These are phyloP conservation scores for Syzygium jambos DNA, from an alignment of 345 rosid species.

Conservation along the genomic window DNA sequence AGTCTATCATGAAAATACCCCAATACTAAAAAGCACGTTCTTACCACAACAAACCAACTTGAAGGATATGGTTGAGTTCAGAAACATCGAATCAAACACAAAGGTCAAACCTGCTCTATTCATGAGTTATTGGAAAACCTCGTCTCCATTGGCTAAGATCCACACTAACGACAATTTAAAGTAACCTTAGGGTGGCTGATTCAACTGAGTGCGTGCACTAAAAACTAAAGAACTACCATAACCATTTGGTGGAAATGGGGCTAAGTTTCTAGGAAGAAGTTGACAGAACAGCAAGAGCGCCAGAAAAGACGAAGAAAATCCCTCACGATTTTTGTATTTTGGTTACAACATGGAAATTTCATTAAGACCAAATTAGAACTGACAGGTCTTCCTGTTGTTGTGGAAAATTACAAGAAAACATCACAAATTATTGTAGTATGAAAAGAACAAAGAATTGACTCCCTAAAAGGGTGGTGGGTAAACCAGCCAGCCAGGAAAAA, in stretches of 20 bases:
- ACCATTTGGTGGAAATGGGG: not conserved
- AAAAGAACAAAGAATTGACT: not conserved
- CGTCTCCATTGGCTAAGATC: not conserved
- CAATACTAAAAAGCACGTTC: not conserved
- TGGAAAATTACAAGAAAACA: not conserved
- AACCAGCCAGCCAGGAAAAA: not conserved
- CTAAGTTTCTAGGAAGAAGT: not conserved
- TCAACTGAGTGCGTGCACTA: not conserved
- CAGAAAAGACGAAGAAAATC: not conserved
- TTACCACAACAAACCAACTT: not conserved
- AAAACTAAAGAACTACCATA: not conserved
- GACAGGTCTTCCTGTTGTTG: not conserved
- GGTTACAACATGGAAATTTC: not conserved
- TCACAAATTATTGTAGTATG: not conserved
- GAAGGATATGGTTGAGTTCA: not conserved
- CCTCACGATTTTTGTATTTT: not conserved
- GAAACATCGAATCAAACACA: not conserved
- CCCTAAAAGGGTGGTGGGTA: not conserved
- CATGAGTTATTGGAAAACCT: not conserved
- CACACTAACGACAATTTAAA: not conserved
- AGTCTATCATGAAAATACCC: not conserved
- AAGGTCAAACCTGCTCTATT: not conserved
- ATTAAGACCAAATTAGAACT: not conserved
- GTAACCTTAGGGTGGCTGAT: not conserved
- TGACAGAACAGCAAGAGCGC: not conserved